Evolutionary conservation across 345 rosid species (phyloP), one percentile per base, ranked within the genome.

Genomic region (Lepidium africanum): DNA sequence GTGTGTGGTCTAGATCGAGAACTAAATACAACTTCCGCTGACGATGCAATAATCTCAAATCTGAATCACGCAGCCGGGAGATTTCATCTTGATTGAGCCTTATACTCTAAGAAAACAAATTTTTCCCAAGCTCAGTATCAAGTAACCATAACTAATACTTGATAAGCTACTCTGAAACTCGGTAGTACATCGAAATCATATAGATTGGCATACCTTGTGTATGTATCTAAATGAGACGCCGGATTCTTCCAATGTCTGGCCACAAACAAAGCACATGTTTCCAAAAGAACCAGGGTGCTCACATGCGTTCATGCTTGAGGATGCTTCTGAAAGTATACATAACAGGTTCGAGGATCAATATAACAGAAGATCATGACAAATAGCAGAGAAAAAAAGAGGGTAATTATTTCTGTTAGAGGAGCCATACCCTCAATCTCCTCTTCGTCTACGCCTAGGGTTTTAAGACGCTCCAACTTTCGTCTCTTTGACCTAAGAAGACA

Each of bases 1-100:
- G 42, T 0, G 97, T 94, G 68, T 91, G 99, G 30, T 94, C 99
- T 59, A 91, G 72, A 81, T 94, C 99, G 38, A 94, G 96, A 75
- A 91, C 85, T 80, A 94, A 79, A 67, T 81, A 82, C 38, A 91
- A 82, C 80, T 86, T 94, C 69, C 78, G 84, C 45, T 79, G 83
- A 57, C 77, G 65, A 40, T 84, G 73, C 74, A 90, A 73, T 30
- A 66, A 70, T 75, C 78, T 84, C 81, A 79, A 69, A 76, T 88
- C 99, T 5, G 78, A 74, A 73, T 66, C 73, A 55, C 92, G 95
- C 59, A 87, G 39, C 43, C 88, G 78, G 45, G 72, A 74, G 67
- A 90, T 80, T 73, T 93, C 98, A 65, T 85, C 92, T 71, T 78
- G 81, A 55, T 78, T 82, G 27, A 93, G 86, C 81, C 88, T 79